Conservation (phyloP, 495 filamentous ascomycete genomes). For the Trichocladium antarcticum region DNA sequence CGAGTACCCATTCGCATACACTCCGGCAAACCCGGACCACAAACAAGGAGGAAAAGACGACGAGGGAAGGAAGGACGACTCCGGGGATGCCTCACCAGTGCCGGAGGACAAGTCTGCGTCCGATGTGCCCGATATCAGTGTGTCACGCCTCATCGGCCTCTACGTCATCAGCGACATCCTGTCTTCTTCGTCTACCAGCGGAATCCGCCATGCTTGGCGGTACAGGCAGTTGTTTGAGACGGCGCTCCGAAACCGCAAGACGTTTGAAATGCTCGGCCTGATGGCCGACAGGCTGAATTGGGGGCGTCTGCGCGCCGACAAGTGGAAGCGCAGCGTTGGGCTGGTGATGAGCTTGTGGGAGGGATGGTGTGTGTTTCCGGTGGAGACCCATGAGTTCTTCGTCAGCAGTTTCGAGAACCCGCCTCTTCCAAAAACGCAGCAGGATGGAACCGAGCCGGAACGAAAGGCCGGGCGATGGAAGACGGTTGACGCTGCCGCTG, state of each 20-base stretch:
- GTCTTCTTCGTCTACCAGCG: conserved; percentile 69
- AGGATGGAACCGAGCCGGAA: conserved; percentile 37
- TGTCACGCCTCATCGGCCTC: conserved; percentile 68
- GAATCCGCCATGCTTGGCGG: conserved; percentile 80
- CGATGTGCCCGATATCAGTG: conserved; percentile 49
- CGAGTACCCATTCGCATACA: conserved; percentile 59
- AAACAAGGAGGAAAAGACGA: conserved; percentile 34
- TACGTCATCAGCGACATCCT: conserved; percentile 85
- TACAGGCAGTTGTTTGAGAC: conserved; percentile 80
- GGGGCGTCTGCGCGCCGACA: conserved; percentile 76
- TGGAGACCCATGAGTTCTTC: conserved; percentile 63
- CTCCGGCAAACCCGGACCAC: conserved; percentile 38
- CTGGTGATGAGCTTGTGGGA: conserved; percentile 73
- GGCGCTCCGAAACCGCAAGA: conserved; percentile 53
- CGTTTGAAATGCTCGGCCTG: conserved; percentile 72
- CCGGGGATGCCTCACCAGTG: conserved; percentile 26
- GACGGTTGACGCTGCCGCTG: conserved; percentile 46
- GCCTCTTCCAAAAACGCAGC: conserved; percentile 46
- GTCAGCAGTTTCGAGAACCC: conserved; percentile 62
- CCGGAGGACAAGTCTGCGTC: conserved; percentile 26
- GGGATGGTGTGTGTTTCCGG: conserved; percentile 76
- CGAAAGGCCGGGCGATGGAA: conserved; percentile 60
- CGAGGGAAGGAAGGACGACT: conserved; percentile 27
- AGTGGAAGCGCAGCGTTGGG: conserved; percentile 77
- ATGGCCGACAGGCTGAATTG: conserved; percentile 67